These are phyloP conservation scores for Puccinia polysora DNA, from an alignment of 1,284 basidiomycete genomes.

Conservation along the genomic window DNA sequence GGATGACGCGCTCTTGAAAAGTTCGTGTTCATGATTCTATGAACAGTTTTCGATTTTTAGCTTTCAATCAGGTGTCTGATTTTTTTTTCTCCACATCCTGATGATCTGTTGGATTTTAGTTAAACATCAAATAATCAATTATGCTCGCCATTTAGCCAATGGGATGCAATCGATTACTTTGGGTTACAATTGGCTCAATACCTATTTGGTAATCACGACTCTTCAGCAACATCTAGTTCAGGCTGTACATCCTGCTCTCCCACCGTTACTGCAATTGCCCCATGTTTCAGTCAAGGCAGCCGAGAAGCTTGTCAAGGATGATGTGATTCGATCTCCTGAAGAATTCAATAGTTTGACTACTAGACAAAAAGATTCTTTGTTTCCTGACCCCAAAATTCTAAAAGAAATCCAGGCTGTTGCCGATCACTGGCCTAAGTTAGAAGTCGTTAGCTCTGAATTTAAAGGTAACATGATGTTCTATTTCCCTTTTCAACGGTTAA, in stretches of 20 bases:
- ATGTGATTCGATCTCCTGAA: constrained; percentile 50
- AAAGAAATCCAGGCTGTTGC: constrained; percentile 58
- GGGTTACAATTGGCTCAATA: constrained; percentile 84
- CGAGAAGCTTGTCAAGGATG: constrained; percentile 57
- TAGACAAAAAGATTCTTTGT: constrained; percentile 58
- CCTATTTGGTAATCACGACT: constrained; percentile 72
- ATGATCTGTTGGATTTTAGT: constrained; percentile 43
- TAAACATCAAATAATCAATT: constrained; percentile 48
- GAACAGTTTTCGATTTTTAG: neutral
- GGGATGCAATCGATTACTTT: constrained; percentile 77
- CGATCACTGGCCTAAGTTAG: constrained; percentile 70
- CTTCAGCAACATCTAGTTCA: constrained; percentile 80
- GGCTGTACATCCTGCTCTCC: constrained; percentile 64
- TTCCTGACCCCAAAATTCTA: constrained; percentile 52
- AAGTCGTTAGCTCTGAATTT: constrained; percentile 79
- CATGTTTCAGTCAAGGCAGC: constrained; percentile 59
- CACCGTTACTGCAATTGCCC: constrained; percentile 68
- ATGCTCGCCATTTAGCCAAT: constrained; percentile 58
- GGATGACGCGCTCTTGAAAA: constrained; percentile 61
- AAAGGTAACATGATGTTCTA: constrained; percentile 62
- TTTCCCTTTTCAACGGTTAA: constrained; percentile 29
- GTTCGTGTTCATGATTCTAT: constrained; percentile 55
- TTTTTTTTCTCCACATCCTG: too few relatives aligned
- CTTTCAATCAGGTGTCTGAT: too few relatives aligned
- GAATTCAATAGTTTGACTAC: constrained; percentile 22